A percentile compares a stretch with the other conserved stretches of the same genome.
phyloP scores from a whole-genome alignment of 148 eudicot genomes.

The Suaeda aralocaspica region DNA sequence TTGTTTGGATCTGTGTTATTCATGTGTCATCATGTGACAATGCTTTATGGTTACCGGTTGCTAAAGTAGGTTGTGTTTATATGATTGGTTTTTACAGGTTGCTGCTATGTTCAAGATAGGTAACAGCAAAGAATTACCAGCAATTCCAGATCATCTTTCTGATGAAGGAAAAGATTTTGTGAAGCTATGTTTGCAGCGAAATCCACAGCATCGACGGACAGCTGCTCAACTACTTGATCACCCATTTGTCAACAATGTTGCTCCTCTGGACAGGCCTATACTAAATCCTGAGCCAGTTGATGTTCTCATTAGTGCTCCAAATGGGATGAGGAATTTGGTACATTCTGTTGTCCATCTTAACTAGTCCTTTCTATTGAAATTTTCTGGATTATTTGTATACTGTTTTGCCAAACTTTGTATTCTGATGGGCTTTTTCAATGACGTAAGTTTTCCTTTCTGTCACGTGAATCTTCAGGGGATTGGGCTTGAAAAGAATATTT shows the following conservation, averaged over 20 bases:
- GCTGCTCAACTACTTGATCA: constrained; percentile 83
- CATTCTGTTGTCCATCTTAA: background rate
- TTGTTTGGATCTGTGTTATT: background rate
- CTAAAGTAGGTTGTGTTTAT: constrained; percentile 9
- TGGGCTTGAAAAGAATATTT: constrained; percentile 54
- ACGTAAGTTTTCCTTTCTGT: constrained; percentile 11
- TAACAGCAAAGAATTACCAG: constrained; percentile 87
- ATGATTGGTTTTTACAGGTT: constrained; percentile 42
- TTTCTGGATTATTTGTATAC: background rate
- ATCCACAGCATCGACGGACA: constrained; percentile 66
- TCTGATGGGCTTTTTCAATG: background rate
- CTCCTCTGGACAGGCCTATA: constrained; percentile 59
- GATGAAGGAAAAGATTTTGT: constrained; percentile 91
- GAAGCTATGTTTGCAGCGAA: constrained; percentile 72
- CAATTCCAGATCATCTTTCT: constrained; percentile 82
- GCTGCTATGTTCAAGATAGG: constrained; percentile 97
- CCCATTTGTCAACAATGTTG: constrained; percentile 67
- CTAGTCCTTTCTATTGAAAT: background rate
- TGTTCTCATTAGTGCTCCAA: constrained; percentile 35
- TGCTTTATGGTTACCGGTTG: background rate
- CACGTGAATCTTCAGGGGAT: constrained; percentile 41
- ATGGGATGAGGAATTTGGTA: constrained; percentile 51
- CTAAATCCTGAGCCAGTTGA: constrained; percentile 44
- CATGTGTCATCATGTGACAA: background rate
- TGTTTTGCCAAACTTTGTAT: background rate